These are phyloP conservation scores for Lentinus tigrinus DNA, from an alignment of 768 basidiomycete species.

Conservation along the genomic window DNA sequence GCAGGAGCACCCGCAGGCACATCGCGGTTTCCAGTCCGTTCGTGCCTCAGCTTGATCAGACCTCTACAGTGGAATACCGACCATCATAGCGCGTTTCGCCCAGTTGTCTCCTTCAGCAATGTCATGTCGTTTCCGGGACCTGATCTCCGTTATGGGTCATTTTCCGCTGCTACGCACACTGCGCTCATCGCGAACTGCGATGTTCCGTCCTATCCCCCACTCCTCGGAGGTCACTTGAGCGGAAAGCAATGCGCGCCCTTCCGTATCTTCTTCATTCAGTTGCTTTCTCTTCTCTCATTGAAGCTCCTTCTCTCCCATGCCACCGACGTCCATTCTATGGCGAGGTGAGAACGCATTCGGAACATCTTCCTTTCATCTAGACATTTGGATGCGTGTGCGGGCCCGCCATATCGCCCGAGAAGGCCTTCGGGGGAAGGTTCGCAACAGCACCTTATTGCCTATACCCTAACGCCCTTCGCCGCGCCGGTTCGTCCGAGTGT, in stretches of 20 bases:
- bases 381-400: too few species aligned
- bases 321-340: too few species aligned
- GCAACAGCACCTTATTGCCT: not conserved
- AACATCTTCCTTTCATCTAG: too few species aligned
- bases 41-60: not conserved
- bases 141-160: too few species aligned
- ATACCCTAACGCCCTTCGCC: not conserved
- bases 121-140: too few species aligned
- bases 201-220: not conserved
- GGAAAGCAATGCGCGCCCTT: not conserved
- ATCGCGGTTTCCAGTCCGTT: not conserved
- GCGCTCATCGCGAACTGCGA: not conserved
- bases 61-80: not conserved
- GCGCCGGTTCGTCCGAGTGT: not conserved
- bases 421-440: not conserved
- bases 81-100: not conserved
- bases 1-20: not conserved
- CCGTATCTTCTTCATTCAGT: not conserved
- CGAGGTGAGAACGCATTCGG: too few species aligned
- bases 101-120: not conserved
- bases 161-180: too few species aligned
- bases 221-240: not conserved
- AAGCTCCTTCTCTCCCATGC: too few species aligned
- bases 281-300: too few species aligned
- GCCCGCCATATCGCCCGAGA: too few species aligned